phyloP scores from a whole-genome alignment of 2,329 filamentous ascomycete species.

The Neurospora sp. region DNA sequence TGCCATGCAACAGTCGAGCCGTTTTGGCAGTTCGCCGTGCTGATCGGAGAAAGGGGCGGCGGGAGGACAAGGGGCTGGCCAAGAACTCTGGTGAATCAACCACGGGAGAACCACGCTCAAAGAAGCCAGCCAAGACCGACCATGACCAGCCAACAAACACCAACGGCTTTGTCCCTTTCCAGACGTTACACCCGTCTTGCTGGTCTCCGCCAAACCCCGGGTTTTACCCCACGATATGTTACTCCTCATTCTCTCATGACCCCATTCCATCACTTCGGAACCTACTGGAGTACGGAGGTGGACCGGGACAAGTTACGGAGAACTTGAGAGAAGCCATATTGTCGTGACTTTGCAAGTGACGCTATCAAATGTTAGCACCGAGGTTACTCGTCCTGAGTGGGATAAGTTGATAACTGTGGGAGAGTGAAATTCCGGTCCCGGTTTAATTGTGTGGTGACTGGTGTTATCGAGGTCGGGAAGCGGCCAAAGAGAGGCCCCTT shows the following conservation, averaged over 20 bases:
- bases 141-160: neutral
- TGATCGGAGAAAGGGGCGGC: neutral
- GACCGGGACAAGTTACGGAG: neutral
- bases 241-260: neutral
- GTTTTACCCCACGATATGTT: neutral
- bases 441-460: neutral
- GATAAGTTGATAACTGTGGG: neutral
- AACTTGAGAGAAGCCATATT: neutral
- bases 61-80: neutral
- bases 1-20: neutral
- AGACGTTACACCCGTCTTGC: neutral
- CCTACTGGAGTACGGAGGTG: neutral
- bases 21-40: neutral
- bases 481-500: neutral
- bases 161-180: neutral
- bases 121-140: neutral
- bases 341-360: neutral
- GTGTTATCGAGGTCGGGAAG: neutral
- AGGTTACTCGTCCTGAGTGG: neutral
- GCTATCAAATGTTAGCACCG: neutral
- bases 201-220: too few species aligned
- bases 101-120: neutral
- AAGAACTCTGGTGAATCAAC: neutral
- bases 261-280: neutral
- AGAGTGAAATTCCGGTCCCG: neutral